Base-by-base conservation (phyloP, 352 stramenopile species). In the Globisporangium barbulae region DNA sequence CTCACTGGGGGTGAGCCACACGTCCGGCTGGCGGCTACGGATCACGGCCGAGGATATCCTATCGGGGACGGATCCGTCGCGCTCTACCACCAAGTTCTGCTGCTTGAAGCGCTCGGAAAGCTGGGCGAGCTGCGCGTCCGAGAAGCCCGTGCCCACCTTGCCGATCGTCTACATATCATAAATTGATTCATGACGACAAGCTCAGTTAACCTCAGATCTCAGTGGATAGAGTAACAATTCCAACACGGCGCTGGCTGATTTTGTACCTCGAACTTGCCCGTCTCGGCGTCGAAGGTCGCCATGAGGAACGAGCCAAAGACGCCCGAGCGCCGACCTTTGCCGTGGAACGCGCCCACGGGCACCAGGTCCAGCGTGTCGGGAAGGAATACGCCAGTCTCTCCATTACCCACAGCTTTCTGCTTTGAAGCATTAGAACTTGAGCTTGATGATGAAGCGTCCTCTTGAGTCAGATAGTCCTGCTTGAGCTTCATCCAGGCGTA, bases 291-390 rank as follows among this genome's bases (percentile, higher is more conserved):
- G 74, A 98, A 99, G 50, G 91, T 97, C 21, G 97, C 98, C 65
- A 99, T 83, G 2, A 99, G 78, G 71, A 99, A 99, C 17, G 98
- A 98, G 1, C 98, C 98, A 78, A 98, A 99, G 19, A 94, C 85
- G 10, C 97, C 97, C 7, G 92, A 94, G 33, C 97, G 86, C 56
- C 98, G 98, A 0, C 97, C 90, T 72, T 93, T 91, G 39, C 98
- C 98, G 63, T 98, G 88, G 74, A 98, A 99, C 5, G 96, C 98
- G 2, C 96, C 98, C 55, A 99, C 91, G 0, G 97, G 97, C n/a
- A 99, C 97, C 35, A 99, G 80, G 77, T 99, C 98, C 25, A 99
- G 83, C 19, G 96, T 91, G 59, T 94, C 85, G 4, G 82, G 79
- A 5, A 94, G 70, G 59, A 93, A 94, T 7, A 72, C 75, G 15